Evolutionary conservation across 352 stramenopile species (phyloP).

Genomic region (Elongisporangium undulatum): DNA sequence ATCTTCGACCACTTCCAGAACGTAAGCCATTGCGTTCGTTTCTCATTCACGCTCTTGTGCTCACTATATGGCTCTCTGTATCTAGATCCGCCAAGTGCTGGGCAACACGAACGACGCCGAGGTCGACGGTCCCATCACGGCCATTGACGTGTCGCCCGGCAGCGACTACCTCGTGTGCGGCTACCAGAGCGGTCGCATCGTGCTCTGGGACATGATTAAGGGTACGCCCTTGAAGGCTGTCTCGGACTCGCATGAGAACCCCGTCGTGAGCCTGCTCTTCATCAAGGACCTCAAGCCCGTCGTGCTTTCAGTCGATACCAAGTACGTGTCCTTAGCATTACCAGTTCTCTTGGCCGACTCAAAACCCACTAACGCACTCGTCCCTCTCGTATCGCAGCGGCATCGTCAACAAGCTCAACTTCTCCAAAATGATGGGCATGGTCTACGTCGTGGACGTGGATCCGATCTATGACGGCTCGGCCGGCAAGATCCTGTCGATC

Average conservation of each 20-base stretch:
- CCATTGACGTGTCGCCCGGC: conserved; percentile 84
- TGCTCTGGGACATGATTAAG: conserved; percentile 97
- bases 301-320: conserved; percentile 78
- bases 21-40: conserved; percentile 14
- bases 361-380: conserved; percentile 17
- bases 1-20: conserved; percentile 98
- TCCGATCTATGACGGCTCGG: conserved; percentile 93
- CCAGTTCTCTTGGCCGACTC: background rate
- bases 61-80: background rate
- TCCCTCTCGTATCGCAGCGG: conserved; percentile 46
- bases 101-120: conserved; percentile 78
- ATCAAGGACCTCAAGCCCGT: conserved; percentile 85
- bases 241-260: conserved; percentile 87
- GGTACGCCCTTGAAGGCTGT: conserved; percentile 89
- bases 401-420: conserved; percentile 93
- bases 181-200: conserved; percentile 90
- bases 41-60: background rate
- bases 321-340: conserved; percentile 41
- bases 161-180: conserved; percentile 91
- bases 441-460: conserved; percentile 93
- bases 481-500: conserved; percentile 82
- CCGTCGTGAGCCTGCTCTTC: conserved; percentile 82
- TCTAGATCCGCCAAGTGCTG: conserved; percentile 82
- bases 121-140: conserved; percentile 76
- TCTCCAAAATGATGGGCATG: conserved; percentile 94